phyloP scores from a whole-genome alignment of 2,329 filamentous ascomycete species.

The Apiospora marii region DNA sequence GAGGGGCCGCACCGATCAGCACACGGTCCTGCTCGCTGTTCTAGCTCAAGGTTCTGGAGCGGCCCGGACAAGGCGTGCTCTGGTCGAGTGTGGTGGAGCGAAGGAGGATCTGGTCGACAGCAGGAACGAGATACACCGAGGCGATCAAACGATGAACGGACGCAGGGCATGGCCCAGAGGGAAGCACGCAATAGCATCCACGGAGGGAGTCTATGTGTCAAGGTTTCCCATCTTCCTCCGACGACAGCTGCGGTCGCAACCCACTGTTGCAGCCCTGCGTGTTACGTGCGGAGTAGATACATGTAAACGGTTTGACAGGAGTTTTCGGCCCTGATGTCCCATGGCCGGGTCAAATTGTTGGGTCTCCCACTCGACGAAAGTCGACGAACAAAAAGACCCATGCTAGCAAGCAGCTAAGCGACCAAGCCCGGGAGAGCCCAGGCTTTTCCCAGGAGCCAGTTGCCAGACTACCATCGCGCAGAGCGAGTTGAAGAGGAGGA shows the following conservation, averaged over 20 bases:
- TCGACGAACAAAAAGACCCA: background rate
- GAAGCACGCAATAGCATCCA: slow-evolving; percentile 5
- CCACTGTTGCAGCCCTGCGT: background rate
- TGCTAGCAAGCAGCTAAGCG: background rate
- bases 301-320: background rate
- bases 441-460: too few relatives aligned
- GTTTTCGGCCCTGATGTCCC: slow-evolving; percentile 4
- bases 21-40: background rate
- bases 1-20: slow-evolving; percentile 10
- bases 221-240: background rate
- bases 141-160: slow-evolving; percentile 8
- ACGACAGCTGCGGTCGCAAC: background rate
- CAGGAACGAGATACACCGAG: slow-evolving; percentile 8
- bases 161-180: background rate
- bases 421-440: slow-evolving; percentile 1
- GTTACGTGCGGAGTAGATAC: background rate
- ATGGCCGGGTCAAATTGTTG: background rate
- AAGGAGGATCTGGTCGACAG: background rate
- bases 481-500: background rate
- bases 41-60: slow-evolving; percentile 11
- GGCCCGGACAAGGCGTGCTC: background rate
- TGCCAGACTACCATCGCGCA: background rate
- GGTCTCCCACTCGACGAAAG: background rate
- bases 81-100: slow-evolving; percentile 9
- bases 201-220: background rate